A percentile compares a stretch with the other conserved stretches of the same genome.
Conservation (phyloP, 2,329 filamentous ascomycete genomes). For the Aureobasidium sp. region DNA sequence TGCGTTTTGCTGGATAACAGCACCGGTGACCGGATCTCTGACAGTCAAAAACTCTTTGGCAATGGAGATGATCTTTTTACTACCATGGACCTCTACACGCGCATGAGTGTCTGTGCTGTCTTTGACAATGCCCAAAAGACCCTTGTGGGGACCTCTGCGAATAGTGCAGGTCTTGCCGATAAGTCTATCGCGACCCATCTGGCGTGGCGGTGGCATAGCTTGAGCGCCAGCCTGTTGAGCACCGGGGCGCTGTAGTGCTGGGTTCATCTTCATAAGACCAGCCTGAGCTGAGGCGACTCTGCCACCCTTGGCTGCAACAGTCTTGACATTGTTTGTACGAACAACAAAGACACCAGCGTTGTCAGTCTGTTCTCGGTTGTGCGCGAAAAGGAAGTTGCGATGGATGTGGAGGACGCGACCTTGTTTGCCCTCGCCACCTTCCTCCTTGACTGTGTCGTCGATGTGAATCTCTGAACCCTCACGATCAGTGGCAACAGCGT, state of each 20-base stretch:
- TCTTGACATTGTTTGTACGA: conserved; percentile 76
- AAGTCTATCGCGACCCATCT: conserved; percentile 69
- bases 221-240: conserved; percentile 41
- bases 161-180: conserved; percentile 90
- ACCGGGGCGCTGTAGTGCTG: conserved; percentile 68
- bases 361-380: conserved; percentile 75
- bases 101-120: conserved; percentile 82
- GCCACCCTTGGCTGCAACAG: conserved; percentile 89
- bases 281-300: conserved; percentile 64
- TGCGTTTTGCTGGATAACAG: conserved; percentile 61
- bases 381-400: conserved; percentile 83
- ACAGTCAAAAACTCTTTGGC: conserved; percentile 74
- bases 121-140: conserved; percentile 88
- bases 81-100: conserved; percentile 87
- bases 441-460: conserved; percentile 89
- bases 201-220: conserved; percentile 64
- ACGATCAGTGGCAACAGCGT: conserved; percentile 80
- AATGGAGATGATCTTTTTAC: conserved; percentile 83
- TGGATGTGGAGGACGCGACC: conserved; percentile 93
- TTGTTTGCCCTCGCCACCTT: conserved; percentile 73
- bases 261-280: conserved; percentile 87
- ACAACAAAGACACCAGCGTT: conserved; percentile 88
- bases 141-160: conserved; percentile 82
- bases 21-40: conserved; percentile 72
- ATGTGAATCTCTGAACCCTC: conserved; percentile 87